Percentiles rank a stretch among this genome's conserved stretches.
These are phyloP conservation scores for Candida schatavii DNA, from an alignment of 805 yeast species.

Conservation along the genomic window DNA sequence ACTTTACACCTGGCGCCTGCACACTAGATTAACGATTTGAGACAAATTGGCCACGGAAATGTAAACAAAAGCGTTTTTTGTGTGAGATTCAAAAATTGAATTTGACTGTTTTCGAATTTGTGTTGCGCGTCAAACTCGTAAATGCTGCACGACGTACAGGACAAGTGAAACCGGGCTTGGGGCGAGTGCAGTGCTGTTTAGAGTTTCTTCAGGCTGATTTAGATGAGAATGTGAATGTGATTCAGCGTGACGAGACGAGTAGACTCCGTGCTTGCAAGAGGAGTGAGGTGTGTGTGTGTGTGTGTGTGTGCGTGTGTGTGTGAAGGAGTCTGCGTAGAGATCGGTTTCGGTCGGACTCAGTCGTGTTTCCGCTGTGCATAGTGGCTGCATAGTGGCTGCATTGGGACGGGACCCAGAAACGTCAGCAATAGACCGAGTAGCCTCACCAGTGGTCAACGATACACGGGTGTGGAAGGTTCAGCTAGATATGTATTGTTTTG, in stretches of 20 bases:
- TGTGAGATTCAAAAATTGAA: background rate
- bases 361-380: no score
- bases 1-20: no score
- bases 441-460: no score
- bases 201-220: background rate
- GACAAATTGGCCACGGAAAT: background rate
- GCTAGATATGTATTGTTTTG: no score
- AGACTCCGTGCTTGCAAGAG: background rate
- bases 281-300: background rate
- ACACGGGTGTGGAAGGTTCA: no score
- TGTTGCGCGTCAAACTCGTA: background rate
- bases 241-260: background rate
- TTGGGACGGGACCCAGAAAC: background rate
- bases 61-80: background rate
- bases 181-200: no score
- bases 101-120: background rate
- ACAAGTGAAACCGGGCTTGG: no score
- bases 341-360: background rate
- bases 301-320: background rate
- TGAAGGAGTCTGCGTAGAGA: background rate
- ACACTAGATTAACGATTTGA: no score
- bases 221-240: background rate
- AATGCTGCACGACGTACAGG: no score
- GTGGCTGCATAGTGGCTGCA: background rate
- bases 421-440: no score